These are phyloP conservation scores for Pythium coloratum DNA, from an alignment of 352 stramenopile genomes.

Conservation along the genomic window DNA sequence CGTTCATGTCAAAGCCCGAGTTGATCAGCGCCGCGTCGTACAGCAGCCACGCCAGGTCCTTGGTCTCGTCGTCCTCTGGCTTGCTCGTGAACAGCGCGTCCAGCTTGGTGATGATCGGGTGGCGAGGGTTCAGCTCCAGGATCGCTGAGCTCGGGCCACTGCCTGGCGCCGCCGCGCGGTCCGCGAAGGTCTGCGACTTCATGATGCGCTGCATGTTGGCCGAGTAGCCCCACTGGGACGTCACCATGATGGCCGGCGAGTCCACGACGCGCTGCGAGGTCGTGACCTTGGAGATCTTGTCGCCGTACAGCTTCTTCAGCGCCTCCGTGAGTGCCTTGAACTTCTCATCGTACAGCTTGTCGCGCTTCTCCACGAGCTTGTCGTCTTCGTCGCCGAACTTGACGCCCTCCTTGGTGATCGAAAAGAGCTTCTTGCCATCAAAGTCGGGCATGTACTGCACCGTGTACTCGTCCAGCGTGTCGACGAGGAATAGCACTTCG, in stretches of 20 bases:
- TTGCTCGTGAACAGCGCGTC: conserved; percentile 73
- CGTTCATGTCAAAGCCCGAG: conserved; percentile 96
- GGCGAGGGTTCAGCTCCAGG: conserved; percentile 98
- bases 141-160: conserved; percentile 80
- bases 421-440: conserved; percentile 95
- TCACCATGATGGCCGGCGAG: conserved; percentile 96
- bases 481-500: conserved; percentile 98
- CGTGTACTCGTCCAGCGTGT: conserved; percentile 99
- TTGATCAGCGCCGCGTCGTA: conserved; percentile 98
- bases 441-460: conserved; percentile 93
- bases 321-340: conserved; percentile 96
- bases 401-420: conserved; percentile 98
- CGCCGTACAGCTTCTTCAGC: conserved; percentile 95
- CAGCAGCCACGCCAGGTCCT: conserved; percentile 96
- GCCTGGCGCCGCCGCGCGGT: conserved; percentile 48
- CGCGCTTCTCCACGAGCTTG: conserved; percentile 91
- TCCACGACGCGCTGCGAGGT: conserved; percentile 95
- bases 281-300: conserved; percentile 94
- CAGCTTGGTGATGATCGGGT: conserved; percentile 98
- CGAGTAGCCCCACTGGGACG: conserved; percentile 96
- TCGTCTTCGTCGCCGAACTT: conserved; percentile 99
- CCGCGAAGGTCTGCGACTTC: conserved; percentile 96
- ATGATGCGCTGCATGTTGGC: conserved; percentile 99
- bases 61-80: conserved; percentile 80
- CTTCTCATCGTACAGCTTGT: conserved; percentile 96